Evolutionary conservation across 371 early-diverging fungal genomes (phyloP).

Genomic region (Phascolomyces articulosus): DNA sequence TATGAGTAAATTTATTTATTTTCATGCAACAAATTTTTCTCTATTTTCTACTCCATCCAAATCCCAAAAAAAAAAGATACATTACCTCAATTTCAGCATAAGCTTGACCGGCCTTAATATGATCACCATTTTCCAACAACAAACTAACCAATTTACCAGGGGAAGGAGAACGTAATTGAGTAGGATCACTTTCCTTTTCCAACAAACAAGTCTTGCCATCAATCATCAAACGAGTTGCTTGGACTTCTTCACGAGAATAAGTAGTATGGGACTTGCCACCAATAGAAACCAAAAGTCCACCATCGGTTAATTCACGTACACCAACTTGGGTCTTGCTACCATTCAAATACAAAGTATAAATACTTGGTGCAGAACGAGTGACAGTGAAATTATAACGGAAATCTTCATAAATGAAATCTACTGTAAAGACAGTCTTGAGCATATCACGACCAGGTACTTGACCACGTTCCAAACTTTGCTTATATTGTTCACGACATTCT

Average conservation of each 20-base stretch:
- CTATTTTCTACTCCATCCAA: background rate
- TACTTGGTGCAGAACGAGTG: constrained; percentile 79
- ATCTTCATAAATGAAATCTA: constrained; percentile 92
- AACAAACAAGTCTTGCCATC: constrained; percentile 92
- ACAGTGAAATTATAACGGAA: constrained; percentile 88
- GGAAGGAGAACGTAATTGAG: constrained; percentile 92
- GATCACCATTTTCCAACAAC: constrained; percentile 90
- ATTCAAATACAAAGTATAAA: constrained; percentile 81
- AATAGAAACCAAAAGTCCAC: constrained; percentile 89
- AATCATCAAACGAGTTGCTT: constrained; percentile 86
- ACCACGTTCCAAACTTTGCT: constrained; percentile 84
- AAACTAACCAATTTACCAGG: constrained; percentile 97
- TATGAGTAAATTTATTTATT: background rate
- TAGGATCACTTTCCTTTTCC: constrained; percentile 96
- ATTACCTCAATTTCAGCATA: constrained; percentile 96
- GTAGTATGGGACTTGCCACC: constrained; percentile 90
- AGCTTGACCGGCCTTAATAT: constrained; percentile 87
- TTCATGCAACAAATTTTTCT: too few relatives aligned
- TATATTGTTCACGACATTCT: constrained; percentile 74
- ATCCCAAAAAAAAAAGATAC: background rate
- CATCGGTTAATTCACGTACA: constrained; percentile 87
- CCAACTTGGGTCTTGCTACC: constrained; percentile 83
- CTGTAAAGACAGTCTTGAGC: constrained; percentile 74
- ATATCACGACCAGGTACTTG: constrained; percentile 84
- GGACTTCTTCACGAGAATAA: constrained; percentile 90